Percentiles rank a stretch among this genome's conserved stretches.
phyloP scores from a whole-genome alignment of 805 yeast genomes.

The Metschnikowia dekortorum region DNA sequence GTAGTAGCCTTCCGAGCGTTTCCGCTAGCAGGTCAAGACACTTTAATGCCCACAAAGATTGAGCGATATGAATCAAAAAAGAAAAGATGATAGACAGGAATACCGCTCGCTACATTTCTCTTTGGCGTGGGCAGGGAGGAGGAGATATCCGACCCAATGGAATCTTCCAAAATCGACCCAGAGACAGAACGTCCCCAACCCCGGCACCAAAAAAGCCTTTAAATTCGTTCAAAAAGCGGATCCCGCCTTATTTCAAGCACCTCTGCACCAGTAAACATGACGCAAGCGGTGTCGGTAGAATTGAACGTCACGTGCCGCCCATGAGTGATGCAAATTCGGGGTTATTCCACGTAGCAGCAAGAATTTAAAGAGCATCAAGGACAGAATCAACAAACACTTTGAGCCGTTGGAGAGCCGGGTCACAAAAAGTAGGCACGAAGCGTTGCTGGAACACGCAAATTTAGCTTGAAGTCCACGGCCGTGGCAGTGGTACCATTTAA shows the following conservation, averaged over 20 bases:
- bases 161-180: not conserved
- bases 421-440: constrained; percentile 1
- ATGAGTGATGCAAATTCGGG: not conserved
- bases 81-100: constrained; percentile 30
- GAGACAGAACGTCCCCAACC: not conserved
- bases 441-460: not conserved
- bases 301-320: not conserved
- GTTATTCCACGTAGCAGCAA: constrained; percentile 13
- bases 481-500: constrained; percentile 8
- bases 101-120: constrained; percentile 6
- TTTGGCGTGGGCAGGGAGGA: not conserved
- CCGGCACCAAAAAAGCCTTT: constrained; percentile 1
- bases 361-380: constrained; percentile 11
- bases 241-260: constrained; percentile 11
- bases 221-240: constrained; percentile 24
- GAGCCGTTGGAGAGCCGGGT: constrained; percentile 18
- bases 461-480: constrained; percentile 3
- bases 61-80: constrained; percentile 36
- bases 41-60: constrained; percentile 27
- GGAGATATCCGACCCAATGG: not conserved
- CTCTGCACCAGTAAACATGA: constrained; percentile 6
- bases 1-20: constrained; percentile 27
- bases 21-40: constrained; percentile 37
- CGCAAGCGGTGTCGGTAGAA: constrained; percentile 2
- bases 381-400: constrained; percentile 16